A percentile compares a stretch with the other conserved stretches of the same genome.
Conservation (phyloP, 1,139 yeast species). For the Blastobotrys buckinghamii region DNA sequence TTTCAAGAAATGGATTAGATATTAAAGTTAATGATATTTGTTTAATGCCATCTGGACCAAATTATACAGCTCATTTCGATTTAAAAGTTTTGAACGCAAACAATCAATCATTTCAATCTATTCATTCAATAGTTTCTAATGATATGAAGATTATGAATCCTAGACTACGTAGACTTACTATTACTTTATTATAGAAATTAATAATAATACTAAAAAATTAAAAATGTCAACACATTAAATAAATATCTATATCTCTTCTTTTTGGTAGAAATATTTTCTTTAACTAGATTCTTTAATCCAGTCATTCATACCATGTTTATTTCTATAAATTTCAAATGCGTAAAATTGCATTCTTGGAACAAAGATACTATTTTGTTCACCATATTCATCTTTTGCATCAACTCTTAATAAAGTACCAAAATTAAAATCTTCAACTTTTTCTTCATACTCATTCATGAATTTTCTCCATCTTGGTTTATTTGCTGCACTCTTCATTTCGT, state of each 20-base stretch:
- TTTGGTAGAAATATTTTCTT: too few species aligned
- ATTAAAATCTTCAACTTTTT: conserved; percentile 72
- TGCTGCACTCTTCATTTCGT: conserved; percentile 67
- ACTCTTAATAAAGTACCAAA: conserved; percentile 89
- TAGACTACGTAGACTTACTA: conserved; percentile 33
- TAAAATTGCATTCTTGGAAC: conserved; percentile 91
- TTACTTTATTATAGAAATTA: conserved; percentile 1
- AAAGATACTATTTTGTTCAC: conserved; percentile 78
- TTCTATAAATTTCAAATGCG: conserved; percentile 92
- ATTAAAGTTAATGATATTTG: conserved; percentile 15
- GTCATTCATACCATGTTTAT: conserved; percentile 84
- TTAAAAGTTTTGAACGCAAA: conserved; percentile 5
- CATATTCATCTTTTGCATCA: conserved; percentile 65
- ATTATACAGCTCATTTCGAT: conserved; percentile 19
- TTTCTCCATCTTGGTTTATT: conserved; percentile 92
- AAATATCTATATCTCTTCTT: too few species aligned
- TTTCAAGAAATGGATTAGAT: conserved; percentile 12
- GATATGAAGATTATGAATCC: conserved; percentile 32
- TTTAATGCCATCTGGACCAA: conserved; percentile 30
- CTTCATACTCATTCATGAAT: conserved; percentile 78
- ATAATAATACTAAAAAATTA: neutral
- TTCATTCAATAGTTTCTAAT: conserved; percentile 32
- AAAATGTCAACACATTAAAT: too few species aligned
- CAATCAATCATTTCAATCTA: conserved; percentile 34
- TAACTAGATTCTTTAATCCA: conserved; percentile 50